Evolutionary conservation across 1,284 basidiomycete genomes (phyloP).

Genomic region (Moniliella sp.): DNA sequence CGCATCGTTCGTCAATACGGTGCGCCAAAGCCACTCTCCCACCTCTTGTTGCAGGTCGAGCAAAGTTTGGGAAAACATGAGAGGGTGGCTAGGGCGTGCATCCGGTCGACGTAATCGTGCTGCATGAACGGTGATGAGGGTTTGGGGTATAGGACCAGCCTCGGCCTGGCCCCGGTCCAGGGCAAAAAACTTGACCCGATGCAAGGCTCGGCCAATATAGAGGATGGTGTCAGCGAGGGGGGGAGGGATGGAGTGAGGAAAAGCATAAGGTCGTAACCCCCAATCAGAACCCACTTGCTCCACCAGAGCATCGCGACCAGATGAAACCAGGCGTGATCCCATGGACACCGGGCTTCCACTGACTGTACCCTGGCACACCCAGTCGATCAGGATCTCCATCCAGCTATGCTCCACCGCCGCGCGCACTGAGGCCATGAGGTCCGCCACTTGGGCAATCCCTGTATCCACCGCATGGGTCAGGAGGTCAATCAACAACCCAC

Average conservation of each 20-base stretch:
- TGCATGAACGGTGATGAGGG: conserved; percentile 8
- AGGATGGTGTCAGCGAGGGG: conserved; percentile 56
- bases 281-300: conserved; percentile 14
- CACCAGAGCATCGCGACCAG: conserved; percentile 9
- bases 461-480: conserved; percentile 8
- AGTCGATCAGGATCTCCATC: conserved; percentile 9
- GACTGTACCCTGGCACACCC: conserved; percentile 13
- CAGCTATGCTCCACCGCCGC: conserved; percentile 12
- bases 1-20: conserved; percentile 59
- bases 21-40: conserved; percentile 74
- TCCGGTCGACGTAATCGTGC: conserved; percentile 2
- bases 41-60: conserved; percentile 49
- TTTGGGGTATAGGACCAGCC: conserved; percentile 5
- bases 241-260: conserved; percentile 51
- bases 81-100: conserved; percentile 6
- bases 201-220: conserved; percentile 66
- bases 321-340: conserved; percentile 3
- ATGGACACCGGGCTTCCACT: conserved; percentile 4
- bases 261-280: conserved; percentile 42
- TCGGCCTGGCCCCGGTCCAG: neutral
- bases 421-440: conserved; percentile 7
- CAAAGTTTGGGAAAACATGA: conserved; percentile 5
- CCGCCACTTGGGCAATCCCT: conserved; percentile 7
- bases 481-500: conserved; percentile 12
- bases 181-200: conserved; percentile 45